phyloP scores from a whole-genome alignment of 176 grass and related monocot genomes.

The Juncus inflexus region DNA sequence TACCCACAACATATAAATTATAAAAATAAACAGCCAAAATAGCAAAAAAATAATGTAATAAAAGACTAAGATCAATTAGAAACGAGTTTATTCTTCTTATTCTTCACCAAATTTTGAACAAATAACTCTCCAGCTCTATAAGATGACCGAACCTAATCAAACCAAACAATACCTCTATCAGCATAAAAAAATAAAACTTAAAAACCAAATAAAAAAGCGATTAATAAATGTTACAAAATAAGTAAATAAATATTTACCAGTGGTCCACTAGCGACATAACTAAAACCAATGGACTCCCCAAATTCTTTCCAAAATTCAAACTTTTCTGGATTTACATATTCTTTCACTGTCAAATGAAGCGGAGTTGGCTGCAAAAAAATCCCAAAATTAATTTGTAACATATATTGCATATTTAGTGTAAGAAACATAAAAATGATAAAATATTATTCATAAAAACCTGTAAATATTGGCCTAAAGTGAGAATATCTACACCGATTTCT shows the following conservation, averaged over 20 bases:
- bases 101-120: constrained; percentile 79
- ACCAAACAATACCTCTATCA: constrained; percentile 10
- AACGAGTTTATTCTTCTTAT: constrained; percentile 31
- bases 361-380: constrained; percentile 56
- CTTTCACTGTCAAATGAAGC: constrained; percentile 75
- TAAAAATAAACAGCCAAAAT: no score
- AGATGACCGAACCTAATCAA: constrained; percentile 74
- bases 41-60: background rate
- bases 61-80: constrained; percentile 26
- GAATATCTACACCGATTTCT: constrained; percentile 70
- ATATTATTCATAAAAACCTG: constrained; percentile 48
- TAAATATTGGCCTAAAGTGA: constrained; percentile 88
- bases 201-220: background rate
- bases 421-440: background rate
- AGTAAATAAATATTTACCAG: constrained; percentile 41
- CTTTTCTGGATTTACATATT: constrained; percentile 87
- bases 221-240: background rate
- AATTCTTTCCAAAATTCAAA: constrained; percentile 90
- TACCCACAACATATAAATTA: background rate
- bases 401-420: constrained; percentile 1
- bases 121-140: constrained; percentile 90
- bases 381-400: background rate
- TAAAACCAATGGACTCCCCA: constrained; percentile 76
- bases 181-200: constrained; percentile 12
- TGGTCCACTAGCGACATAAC: constrained; percentile 93